Percentiles rank a stretch among this genome's conserved stretches.
These are phyloP conservation scores for Anisogramma anomala DNA, from an alignment of 2,329 filamentous ascomycete genomes.

Conservation along the genomic window DNA sequence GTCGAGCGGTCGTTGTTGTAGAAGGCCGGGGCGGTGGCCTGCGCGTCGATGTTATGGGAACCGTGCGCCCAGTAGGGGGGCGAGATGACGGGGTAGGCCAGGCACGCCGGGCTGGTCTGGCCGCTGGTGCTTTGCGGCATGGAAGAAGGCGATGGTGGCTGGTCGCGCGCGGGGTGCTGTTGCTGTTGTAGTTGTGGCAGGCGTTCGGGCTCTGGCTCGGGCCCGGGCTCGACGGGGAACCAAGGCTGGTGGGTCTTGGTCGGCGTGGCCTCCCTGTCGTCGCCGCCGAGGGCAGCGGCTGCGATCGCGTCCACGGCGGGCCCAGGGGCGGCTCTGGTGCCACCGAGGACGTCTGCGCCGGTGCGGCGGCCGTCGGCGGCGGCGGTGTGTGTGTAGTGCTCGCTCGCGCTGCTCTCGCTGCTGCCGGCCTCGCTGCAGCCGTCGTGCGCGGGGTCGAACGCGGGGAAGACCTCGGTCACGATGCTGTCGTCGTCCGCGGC, in stretches of 20 bases:
- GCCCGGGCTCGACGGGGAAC: constrained; percentile 1
- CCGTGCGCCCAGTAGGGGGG: constrained; percentile 35
- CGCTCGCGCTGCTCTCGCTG: neutral
- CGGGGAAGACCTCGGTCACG: constrained; percentile 14
- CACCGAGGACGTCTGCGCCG: neutral
- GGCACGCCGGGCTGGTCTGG: neutral
- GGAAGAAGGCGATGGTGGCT: too few relatives aligned
- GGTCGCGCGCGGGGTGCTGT: neutral
- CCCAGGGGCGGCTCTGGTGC: too few relatives aligned
- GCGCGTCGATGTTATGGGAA: constrained; percentile 18
- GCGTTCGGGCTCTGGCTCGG: constrained; percentile 6
- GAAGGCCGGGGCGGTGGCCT: constrained; percentile 25
- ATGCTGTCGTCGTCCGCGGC: constrained; percentile 12
- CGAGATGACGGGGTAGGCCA: constrained; percentile 22
- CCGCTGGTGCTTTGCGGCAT: too few relatives aligned
- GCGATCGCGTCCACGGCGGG: neutral
- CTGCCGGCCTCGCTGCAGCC: constrained; percentile 8
- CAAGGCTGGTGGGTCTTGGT: neutral
- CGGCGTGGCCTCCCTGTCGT: too few relatives aligned
- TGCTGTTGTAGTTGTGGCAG: too few relatives aligned
- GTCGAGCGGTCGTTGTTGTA: constrained; percentile 33
- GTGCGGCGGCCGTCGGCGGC: neutral
- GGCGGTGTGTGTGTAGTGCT: constrained; percentile 8
- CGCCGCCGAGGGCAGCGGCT: neutral
- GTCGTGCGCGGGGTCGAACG: constrained; percentile 14